These are phyloP conservation scores for Cornus florida DNA, from an alignment of 148 eudicot species.

Conservation along the genomic window DNA sequence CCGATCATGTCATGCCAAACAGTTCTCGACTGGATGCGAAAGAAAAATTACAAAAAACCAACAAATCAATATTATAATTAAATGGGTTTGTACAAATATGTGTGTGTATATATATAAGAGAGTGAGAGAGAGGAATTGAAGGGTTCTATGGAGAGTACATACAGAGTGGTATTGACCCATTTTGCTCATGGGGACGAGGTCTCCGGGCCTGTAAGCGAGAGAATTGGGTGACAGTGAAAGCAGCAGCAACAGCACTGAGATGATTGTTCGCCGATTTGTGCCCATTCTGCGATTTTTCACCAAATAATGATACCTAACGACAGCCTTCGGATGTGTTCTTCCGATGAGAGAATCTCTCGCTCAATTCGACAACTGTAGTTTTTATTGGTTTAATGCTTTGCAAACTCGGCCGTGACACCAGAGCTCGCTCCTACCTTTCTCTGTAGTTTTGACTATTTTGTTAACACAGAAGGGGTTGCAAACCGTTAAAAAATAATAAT, in stretches of 20 bases:
- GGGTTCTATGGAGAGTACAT: conserved; percentile 12
- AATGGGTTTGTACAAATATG: too few species aligned
- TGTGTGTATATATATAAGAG: background rate
- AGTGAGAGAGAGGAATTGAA: conserved; percentile 7
- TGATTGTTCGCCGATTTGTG: background rate
- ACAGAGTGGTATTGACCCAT: conserved; percentile 97
- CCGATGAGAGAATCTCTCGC: too few species aligned
- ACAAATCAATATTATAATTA: background rate
- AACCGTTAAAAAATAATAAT: too few species aligned
- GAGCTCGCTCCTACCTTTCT: too few species aligned
- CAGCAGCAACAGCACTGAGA: conserved; percentile 3
- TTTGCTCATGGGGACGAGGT: conserved; percentile 83
- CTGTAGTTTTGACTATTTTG: too few species aligned
- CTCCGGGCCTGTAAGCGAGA: conserved; percentile 81
- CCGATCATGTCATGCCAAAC: conserved; percentile 96
- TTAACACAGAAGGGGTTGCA: too few species aligned
- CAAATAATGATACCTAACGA: background rate
- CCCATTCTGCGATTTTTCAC: background rate
- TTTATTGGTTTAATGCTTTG: too few species aligned
- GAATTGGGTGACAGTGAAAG: conserved; percentile 31
- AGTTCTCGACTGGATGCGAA: conserved; percentile 59
- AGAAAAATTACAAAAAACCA: conserved; percentile 3
- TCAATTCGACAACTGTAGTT: too few species aligned
- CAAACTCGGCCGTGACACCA: too few species aligned
- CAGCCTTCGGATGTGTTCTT: background rate